Base-by-base conservation (phyloP, 345 rosid genomes). In the Aurinia saxatilis region DNA sequence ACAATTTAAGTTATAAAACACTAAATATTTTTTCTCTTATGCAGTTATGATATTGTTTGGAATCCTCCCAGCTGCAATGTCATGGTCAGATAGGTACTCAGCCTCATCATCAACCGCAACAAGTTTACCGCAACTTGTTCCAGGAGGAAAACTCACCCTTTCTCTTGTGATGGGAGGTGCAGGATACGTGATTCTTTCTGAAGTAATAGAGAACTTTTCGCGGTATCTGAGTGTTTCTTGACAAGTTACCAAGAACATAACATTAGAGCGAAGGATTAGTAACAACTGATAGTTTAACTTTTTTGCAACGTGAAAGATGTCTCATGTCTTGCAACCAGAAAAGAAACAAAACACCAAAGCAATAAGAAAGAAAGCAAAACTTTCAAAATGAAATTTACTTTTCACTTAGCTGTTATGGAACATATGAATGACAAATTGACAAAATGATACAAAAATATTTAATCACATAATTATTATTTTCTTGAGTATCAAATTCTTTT, bases 1-100 rank as follows among this genome's bases (percentile, higher is more conserved):
- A 13, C 37, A 0, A 35, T 42, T 3, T 6, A 49, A 37, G 12
- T 10, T 35, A 16, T 5, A 10, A 30, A 29, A 29, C 8, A 1
- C 70, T 44, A 13, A 57, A 35, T 50, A 3, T 9, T 1, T 19
- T 64, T 40, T 38, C 1, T 45, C 53, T 37, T 49, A 8, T 65
- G 54, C 62, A 91, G 98, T 84, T 46, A 51, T 91, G 60, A 83
- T 88, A 60, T 68, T 88, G 56, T 86, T 91, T 27, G 98, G 96
- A 59, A 74, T 91, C 57, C 77, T 91, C 51, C 98, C 95, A 53
- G 96, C 92, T 18, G 90, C 92, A 35, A 88, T 91, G 98, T 79
- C 95, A 35, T 91, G 96, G 96, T 86, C 87, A n/a, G 96, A 91
- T 68, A 70, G 90, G 72, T 84, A 86, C 73, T 70, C 78, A 9